Conservation (phyloP, 495 filamentous ascomycete species). For the Trichoderma asperelloides region DNA sequence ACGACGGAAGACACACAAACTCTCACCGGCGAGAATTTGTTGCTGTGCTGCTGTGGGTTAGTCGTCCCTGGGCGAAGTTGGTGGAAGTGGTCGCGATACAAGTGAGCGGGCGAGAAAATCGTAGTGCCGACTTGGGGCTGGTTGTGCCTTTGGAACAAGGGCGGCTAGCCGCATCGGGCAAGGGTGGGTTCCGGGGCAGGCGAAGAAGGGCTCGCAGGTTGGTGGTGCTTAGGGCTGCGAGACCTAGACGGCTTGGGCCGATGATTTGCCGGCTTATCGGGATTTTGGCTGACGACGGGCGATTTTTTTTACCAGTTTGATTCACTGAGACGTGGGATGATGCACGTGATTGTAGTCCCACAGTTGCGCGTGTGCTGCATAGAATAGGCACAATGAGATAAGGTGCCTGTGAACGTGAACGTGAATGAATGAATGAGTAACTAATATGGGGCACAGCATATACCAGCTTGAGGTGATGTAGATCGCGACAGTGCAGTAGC, state of each 20-base stretch:
- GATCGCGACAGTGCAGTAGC: no score
- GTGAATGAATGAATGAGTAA: no score
- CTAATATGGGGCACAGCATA: no score
- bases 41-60: constrained; percentile 22
- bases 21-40: constrained; percentile 8
- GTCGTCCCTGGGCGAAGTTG: constrained; percentile 21
- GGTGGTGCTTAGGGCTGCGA: constrained; percentile 34
- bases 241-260: constrained; percentile 27
- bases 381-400: no score
- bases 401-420: no score
- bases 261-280: constrained; percentile 3
- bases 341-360: not conserved
- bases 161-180: constrained; percentile 14
- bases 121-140: constrained; percentile 15
- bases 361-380: no score
- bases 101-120: constrained; percentile 10
- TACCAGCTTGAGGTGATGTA: no score
- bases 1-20: constrained; percentile 10
- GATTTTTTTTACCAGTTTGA: not conserved
- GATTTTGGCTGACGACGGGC: not conserved
- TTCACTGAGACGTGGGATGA: not conserved
- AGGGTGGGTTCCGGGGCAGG: constrained; percentile 23
- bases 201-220: constrained; percentile 28
- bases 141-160: constrained; percentile 9
- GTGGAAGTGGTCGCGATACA: constrained; percentile 23